Percentiles rank a stretch among this genome's conserved stretches.
Evolutionary conservation across 257 asterid genomes (phyloP).

Genomic region (Nicotiana paniculata): DNA sequence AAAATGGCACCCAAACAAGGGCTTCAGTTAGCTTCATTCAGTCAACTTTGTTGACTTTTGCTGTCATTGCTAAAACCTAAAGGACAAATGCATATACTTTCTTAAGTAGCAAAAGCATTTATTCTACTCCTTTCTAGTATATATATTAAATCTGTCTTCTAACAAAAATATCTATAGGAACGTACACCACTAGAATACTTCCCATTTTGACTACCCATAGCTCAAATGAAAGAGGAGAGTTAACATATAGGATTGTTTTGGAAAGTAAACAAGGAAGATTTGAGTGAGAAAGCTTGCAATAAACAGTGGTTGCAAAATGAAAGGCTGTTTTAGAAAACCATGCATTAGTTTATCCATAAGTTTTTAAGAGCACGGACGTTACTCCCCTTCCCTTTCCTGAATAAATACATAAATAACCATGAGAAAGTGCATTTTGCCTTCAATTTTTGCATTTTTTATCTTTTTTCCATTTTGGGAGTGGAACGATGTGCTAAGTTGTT

Average conservation of each 20-base stretch:
- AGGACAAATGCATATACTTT: background rate
- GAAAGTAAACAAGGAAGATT: background rate
- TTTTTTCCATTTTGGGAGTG: background rate
- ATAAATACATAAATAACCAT: background rate
- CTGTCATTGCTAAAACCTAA: background rate
- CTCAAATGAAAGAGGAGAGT: background rate
- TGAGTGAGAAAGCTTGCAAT: background rate
- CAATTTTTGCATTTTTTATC: background rate
- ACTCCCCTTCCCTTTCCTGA: background rate
- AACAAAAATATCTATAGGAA: background rate
- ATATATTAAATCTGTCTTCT: background rate
- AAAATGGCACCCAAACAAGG: background rate
- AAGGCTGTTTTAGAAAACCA: background rate
- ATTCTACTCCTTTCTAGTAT: background rate
- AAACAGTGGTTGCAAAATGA: background rate
- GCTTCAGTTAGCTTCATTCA: background rate
- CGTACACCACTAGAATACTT: constrained; percentile 5
- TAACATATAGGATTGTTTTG: background rate
- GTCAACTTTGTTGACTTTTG: background rate
- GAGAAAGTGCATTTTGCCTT: background rate
- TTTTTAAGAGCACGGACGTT: background rate
- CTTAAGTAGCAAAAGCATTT: background rate
- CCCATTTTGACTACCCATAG: background rate
- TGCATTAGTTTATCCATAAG: background rate
- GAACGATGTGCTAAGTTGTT: background rate